These are phyloP conservation scores for Sonneratia caseolaris DNA, from an alignment of 345 rosid species.

Conservation along the genomic window DNA sequence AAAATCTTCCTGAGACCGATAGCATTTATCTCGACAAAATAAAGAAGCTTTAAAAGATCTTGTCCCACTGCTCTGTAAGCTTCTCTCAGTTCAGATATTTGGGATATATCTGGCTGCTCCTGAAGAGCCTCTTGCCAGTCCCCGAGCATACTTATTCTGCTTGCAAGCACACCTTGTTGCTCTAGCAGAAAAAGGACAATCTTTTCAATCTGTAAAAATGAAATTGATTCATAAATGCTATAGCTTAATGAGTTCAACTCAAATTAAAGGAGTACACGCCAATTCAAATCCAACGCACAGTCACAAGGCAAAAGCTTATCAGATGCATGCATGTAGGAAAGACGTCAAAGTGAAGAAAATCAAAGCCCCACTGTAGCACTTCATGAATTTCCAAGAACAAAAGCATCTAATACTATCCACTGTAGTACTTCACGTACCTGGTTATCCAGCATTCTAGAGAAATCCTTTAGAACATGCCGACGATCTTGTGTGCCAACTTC, in stretches of 20 bases:
- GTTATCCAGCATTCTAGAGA: slow-evolving; percentile 92
- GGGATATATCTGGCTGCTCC: slow-evolving; percentile 57
- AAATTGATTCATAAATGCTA: not conserved
- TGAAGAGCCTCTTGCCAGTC: slow-evolving; percentile 56
- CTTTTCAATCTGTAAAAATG: slow-evolving; percentile 69
- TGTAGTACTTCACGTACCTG: slow-evolving; percentile 38
- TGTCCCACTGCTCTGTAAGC: slow-evolving; percentile 65
- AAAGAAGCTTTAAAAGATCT: slow-evolving; percentile 74
- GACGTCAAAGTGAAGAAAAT: not conserved
- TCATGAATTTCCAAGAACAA: not conserved
- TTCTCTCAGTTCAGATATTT: slow-evolving; percentile 57
- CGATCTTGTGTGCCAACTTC: slow-evolving; percentile 68
- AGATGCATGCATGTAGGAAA: not conserved
- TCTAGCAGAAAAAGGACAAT: slow-evolving; percentile 90
- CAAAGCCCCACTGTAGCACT: not conserved
- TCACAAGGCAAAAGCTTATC: not conserved
- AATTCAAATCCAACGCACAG: not conserved
- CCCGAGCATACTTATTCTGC: slow-evolving; percentile 55
- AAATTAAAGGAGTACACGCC: not conserved
- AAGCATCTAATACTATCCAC: not conserved
- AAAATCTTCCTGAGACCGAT: slow-evolving; percentile 88
- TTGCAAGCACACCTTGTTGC: slow-evolving; percentile 85
- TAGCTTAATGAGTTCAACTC: not conserved
- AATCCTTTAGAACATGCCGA: slow-evolving; percentile 89
- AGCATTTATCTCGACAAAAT: slow-evolving; percentile 82